Evolutionary conservation across 495 filamentous ascomycete genomes (phyloP).

Genomic region (Penicillium turbatum): DNA sequence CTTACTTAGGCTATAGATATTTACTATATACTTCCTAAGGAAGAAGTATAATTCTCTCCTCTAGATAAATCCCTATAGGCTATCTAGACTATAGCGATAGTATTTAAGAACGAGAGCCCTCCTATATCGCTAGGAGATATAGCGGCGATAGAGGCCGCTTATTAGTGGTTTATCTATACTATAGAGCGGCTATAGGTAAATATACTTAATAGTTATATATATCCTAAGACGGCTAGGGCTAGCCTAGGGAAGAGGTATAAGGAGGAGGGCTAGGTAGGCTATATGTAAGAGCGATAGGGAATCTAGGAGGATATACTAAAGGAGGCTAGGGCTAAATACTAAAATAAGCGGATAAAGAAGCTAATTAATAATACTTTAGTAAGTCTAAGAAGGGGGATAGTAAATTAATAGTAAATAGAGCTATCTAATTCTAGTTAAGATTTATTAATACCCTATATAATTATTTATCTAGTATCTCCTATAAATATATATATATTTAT

Average conservation of each 20-base stretch:
- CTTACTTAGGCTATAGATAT: background rate
- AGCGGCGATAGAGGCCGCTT: constrained; percentile 2
- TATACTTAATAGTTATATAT: background rate
- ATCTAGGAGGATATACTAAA: background rate
- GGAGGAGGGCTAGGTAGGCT: background rate
- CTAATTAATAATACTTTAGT: background rate
- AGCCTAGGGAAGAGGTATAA: background rate
- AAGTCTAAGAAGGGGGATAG: background rate
- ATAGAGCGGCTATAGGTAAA: background rate
- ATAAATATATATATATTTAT: too few relatives aligned
- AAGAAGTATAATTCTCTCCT: background rate
- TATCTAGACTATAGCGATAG: background rate
- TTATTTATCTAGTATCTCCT: background rate
- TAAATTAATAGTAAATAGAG: background rate
- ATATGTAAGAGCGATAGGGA: background rate
- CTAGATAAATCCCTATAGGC: constrained; percentile 5
- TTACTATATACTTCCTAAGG: background rate
- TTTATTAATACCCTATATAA: background rate
- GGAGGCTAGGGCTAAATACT: background rate
- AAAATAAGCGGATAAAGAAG: background rate
- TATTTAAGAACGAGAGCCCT: constrained; percentile 3
- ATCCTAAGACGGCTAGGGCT: background rate
- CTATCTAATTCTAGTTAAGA: background rate
- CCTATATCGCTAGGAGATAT: background rate
- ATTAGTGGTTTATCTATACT: constrained; percentile 3